A percentile compares a stretch with the other conserved stretches of the same genome.
phyloP scores from a whole-genome alignment of 106 monocot genomes.

The Amphibolis antarctica region DNA sequence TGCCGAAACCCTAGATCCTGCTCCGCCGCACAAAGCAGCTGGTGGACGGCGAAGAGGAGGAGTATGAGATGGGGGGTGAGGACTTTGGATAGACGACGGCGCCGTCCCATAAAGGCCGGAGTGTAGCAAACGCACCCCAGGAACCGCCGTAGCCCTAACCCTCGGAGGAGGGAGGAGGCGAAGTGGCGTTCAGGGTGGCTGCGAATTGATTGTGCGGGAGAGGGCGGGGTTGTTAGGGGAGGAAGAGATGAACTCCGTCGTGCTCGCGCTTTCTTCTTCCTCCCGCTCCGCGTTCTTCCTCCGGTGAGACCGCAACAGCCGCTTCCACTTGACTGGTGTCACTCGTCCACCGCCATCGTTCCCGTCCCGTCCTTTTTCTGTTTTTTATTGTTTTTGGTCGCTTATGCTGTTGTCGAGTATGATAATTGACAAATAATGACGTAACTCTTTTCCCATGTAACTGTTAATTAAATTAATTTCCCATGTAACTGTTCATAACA shows the following conservation, averaged over 20 bases:
- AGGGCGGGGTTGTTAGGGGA: neutral
- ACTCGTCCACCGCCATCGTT: no score
- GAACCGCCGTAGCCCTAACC: slow-evolving; percentile 1
- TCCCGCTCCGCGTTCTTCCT: no score
- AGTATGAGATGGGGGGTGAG: neutral
- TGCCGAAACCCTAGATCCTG: neutral
- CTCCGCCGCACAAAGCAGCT: no score
- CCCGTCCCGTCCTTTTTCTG: no score
- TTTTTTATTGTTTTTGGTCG: no score
- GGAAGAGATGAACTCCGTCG: neutral
- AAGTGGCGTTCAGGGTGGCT: neutral
- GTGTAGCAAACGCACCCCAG: neutral
- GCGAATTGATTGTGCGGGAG: neutral
- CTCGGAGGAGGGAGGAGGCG: neutral
- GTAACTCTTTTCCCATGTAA: no score
- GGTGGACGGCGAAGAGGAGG: neutral
- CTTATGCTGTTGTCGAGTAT: no score
- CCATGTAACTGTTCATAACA: no score
- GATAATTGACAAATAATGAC: no score
- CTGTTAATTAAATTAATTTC: no score
- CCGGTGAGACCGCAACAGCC: no score
- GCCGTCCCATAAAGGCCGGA: slow-evolving; percentile 9
- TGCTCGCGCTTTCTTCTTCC: neutral
- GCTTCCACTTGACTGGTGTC: no score
- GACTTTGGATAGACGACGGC: slow-evolving; percentile 10